phyloP scores from a whole-genome alignment of 164 flowering plant species.

The Buxus sempervirens region DNA sequence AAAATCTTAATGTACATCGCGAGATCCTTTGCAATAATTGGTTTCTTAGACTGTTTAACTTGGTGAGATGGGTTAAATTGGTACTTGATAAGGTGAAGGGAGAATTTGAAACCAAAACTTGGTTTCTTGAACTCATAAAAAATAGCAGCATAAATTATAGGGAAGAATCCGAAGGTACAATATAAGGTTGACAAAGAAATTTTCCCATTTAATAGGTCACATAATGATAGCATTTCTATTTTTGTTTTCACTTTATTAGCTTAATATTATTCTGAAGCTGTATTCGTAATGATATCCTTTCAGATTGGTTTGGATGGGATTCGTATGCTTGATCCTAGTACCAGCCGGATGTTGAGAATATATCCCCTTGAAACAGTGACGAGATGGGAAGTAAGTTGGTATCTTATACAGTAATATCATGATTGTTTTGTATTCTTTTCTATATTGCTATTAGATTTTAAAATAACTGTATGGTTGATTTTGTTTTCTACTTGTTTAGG shows the following conservation, averaged over 20 bases:
- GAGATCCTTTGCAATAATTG: too few relatives aligned
- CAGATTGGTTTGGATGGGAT: slow-evolving; percentile 97
- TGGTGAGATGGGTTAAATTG: too few relatives aligned
- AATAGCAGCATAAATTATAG: too few relatives aligned
- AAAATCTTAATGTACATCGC: too few relatives aligned
- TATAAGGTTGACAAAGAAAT: too few relatives aligned
- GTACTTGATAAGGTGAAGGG: too few relatives aligned
- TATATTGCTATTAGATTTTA: neutral
- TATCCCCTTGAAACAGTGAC: slow-evolving; percentile 88
- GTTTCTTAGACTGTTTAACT: too few relatives aligned
- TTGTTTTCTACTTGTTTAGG: slow-evolving; percentile 37
- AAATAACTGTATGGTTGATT: neutral
- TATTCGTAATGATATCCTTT: slow-evolving; percentile 9
- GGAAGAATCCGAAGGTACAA: too few relatives aligned
- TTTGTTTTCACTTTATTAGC: too few relatives aligned
- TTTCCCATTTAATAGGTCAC: too few relatives aligned
- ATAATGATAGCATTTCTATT: neutral
- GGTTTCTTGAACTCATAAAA: too few relatives aligned
- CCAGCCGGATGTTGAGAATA: slow-evolving; percentile 75
- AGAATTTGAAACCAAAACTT: too few relatives aligned
- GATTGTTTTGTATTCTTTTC: neutral
- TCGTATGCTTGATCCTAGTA: slow-evolving; percentile 90
- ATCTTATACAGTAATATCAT: neutral
- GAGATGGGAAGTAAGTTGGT: slow-evolving; percentile 77
- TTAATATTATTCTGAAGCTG: neutral